Evolutionary conservation across 306 rosid species (phyloP).

Genomic region (Pterocarpus santalinus): DNA sequence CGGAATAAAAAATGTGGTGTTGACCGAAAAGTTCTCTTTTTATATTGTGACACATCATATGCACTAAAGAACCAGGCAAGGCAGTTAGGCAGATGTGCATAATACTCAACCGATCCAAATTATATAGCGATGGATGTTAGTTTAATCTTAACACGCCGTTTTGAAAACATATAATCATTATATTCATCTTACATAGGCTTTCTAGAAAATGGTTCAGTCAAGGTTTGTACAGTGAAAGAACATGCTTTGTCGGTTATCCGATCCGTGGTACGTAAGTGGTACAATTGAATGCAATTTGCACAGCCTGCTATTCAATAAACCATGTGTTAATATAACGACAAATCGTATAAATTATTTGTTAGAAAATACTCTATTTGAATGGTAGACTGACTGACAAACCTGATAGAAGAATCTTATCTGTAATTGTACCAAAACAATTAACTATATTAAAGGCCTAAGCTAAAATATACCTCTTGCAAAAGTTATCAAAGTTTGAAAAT

Average conservation of each 20-base stretch:
- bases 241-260: constrained; percentile 32
- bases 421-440: constrained; percentile 2
- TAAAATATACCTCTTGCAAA: neutral
- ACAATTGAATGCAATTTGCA: constrained; percentile 31
- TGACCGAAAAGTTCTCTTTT: constrained; percentile 28
- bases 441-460: neutral
- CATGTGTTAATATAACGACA: neutral
- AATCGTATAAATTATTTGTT: neutral
- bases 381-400: neutral
- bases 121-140: constrained; percentile 4
- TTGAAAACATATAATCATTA: neutral
- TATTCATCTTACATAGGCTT: constrained; percentile 5
- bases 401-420: constrained; percentile 23
- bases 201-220: neutral
- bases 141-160: constrained; percentile 24
- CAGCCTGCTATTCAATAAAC: neutral
- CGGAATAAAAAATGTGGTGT: constrained; percentile 8
- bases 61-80: constrained; percentile 10
- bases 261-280: constrained; percentile 58
- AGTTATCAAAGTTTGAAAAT: neutral
- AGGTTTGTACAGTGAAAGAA: constrained; percentile 35
- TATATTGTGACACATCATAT: neutral
- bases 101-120: constrained; percentile 34
- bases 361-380: constrained; percentile 7
- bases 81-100: constrained; percentile 23